Percentiles rank a stretch among this genome's conserved stretches.
Evolutionary conservation across 257 asterid species (phyloP).

Genomic region (Ilex aquifolium): DNA sequence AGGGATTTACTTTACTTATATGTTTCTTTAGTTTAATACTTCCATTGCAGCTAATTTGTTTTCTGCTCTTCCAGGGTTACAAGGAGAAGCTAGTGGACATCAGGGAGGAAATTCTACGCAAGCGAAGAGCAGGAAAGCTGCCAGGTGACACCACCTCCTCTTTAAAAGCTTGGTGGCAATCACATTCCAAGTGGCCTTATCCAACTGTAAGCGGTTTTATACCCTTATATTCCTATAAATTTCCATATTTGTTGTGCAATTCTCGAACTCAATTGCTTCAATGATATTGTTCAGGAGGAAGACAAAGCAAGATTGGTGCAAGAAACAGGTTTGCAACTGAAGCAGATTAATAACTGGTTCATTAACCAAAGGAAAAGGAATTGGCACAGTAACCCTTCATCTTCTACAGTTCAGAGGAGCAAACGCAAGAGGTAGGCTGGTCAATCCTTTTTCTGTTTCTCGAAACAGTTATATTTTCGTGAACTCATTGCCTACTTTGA

Average conservation of each 20-base stretch:
- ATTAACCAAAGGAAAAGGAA: conserved; percentile 93
- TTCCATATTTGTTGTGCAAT: not conserved
- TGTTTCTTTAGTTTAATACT: not conserved
- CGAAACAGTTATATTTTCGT: too few species aligned
- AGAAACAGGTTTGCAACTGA: conserved; percentile 88
- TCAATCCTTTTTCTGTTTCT: not conserved
- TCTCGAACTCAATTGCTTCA: not conserved
- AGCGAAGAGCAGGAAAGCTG: conserved; percentile 75
- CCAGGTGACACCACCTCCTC: conserved; percentile 79
- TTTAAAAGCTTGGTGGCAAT: conserved; percentile 81
- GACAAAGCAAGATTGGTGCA: conserved; percentile 83
- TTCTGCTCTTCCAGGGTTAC: conserved; percentile 36
- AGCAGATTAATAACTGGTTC: conserved; percentile 92
- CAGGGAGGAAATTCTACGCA: conserved; percentile 61
- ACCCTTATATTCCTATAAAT: not conserved
- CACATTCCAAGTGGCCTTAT: conserved; percentile 90
- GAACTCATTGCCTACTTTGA: too few species aligned
- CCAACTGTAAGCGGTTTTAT: conserved; percentile 47
- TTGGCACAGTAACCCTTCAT: conserved; percentile 88
- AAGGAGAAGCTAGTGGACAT: conserved; percentile 59
- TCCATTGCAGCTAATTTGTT: conserved; percentile 2
- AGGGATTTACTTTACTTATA: not conserved
- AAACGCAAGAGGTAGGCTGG: conserved; percentile 68
- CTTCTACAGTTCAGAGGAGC: conserved; percentile 79
- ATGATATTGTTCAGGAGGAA: conserved; percentile 55